Evolutionary conservation across 1,139 yeast species (phyloP).

Genomic region (Protomyces pachydermus): DNA sequence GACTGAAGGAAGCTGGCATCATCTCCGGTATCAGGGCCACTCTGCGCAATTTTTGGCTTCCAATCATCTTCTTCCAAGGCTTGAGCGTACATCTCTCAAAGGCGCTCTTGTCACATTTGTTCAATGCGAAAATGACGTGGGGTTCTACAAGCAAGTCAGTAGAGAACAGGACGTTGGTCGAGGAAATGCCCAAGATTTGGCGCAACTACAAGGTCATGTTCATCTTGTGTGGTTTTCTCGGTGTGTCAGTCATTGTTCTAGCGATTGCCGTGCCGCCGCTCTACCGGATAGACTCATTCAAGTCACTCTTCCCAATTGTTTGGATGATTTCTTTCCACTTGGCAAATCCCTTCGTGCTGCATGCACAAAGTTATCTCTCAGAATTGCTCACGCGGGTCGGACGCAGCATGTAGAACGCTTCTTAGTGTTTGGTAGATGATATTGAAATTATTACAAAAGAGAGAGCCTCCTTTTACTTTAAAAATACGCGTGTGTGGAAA

Average conservation of each 20-base stretch:
- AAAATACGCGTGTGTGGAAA: background rate
- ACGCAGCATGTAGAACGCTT: background rate
- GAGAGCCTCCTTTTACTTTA: background rate
- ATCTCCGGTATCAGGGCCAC: constrained; percentile 22
- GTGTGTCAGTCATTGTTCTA: constrained; percentile 19
- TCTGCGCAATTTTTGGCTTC: constrained; percentile 25
- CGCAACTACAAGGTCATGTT: constrained; percentile 5
- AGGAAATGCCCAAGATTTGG: constrained; percentile 31
- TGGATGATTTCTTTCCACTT: constrained; percentile 28
- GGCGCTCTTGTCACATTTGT: constrained; percentile 29
- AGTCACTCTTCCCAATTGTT: constrained; percentile 16
- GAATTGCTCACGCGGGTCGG: constrained; percentile 4
- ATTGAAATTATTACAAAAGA: background rate
- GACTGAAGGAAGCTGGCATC: constrained; percentile 26
- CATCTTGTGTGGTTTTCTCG: background rate
- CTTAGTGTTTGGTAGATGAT: background rate
- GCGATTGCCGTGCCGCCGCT: constrained; percentile 29
- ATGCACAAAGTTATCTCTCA: constrained; percentile 25
- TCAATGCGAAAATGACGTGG: constrained; percentile 31
- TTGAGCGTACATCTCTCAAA: constrained; percentile 29
- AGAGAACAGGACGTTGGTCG: constrained; percentile 28
- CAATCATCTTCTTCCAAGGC: constrained; percentile 30
- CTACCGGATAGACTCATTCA: constrained; percentile 27
- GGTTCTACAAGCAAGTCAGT: constrained; percentile 32
- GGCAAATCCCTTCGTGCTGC: constrained; percentile 30